Evolutionary conservation across 495 filamentous ascomycete species (phyloP).

Genomic region (Aspergillus panamensis): DNA sequence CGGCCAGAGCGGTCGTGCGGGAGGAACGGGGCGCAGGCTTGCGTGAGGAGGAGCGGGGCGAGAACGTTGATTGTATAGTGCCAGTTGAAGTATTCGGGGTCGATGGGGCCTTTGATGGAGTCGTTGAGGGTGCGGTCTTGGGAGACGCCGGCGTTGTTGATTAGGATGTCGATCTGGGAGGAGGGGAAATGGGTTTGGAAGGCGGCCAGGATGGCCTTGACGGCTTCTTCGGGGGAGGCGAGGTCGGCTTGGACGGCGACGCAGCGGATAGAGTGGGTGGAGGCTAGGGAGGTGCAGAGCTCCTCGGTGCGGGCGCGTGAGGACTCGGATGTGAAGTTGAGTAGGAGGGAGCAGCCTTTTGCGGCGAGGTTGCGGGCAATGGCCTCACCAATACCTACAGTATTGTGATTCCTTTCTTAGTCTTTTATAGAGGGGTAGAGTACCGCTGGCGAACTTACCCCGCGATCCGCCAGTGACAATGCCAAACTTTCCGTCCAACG

Average conservation of each 20-base stretch:
- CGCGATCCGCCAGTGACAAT: constrained; percentile 76
- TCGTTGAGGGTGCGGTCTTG: constrained; percentile 57
- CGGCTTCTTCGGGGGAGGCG: constrained; percentile 40
- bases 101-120: constrained; percentile 43
- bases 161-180: constrained; percentile 69
- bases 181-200: constrained; percentile 52
- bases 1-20: constrained; percentile 71
- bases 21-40: constrained; percentile 66
- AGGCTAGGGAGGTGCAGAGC: constrained; percentile 43
- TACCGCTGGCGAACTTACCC: constrained; percentile 43
- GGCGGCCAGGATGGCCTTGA: constrained; percentile 28
- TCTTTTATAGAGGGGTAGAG: neutral
- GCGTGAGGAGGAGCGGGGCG: constrained; percentile 74
- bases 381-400: constrained; percentile 80
- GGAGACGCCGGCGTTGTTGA: constrained; percentile 83
- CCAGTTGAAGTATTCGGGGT: constrained; percentile 58
- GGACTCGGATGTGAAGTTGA: constrained; percentile 68
- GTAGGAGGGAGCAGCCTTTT: constrained; percentile 65
- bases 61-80: constrained; percentile 83
- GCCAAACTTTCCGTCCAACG: constrained; percentile 64
- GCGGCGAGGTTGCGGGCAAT: constrained; percentile 73
- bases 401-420: constrained; percentile 1
- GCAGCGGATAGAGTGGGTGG: constrained; percentile 40
- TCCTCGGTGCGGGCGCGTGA: constrained; percentile 40
- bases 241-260: constrained; percentile 57